Base-by-base conservation (phyloP, 2,329 filamentous ascomycete species). In the Xylariaceae sp. region DNA sequence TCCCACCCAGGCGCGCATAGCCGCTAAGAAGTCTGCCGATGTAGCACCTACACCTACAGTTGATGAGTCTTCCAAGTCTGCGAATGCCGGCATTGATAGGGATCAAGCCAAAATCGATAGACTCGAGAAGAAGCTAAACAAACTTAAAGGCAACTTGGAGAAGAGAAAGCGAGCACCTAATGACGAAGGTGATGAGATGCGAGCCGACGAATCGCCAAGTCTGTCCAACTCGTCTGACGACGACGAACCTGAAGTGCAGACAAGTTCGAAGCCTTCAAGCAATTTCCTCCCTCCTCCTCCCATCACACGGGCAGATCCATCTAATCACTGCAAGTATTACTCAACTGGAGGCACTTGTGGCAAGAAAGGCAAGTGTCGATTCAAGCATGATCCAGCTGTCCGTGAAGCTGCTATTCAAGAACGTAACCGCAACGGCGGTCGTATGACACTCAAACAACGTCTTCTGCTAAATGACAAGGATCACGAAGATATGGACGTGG, bases 351-450 rank as follows among this genome's bases (percentile, higher is more conserved):
- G 85, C 61, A 85, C 79, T 59, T 88, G 85, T 74, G 85, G 85
- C 55, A 88, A 88, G 80, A 87, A 87, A 81, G 83, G 84, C 83
- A 88, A 88, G 84, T 88, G 85, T 77, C 85, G 85, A 75, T 88
- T 88, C 74, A 83, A 87, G 64, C 85, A 88, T 72, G 85, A 88
- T 70, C 79, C 81, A 15, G 80, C 82, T 63, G 81, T 86, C 59
- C 80, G 85, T 65, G 83, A 85, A 67, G 82, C 82, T 64, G 85
- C 85, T 59, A 77, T 88, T 53, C 81, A 80, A 68, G 85, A 87
- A 70, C 81, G 84, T 60, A 84, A 85, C 67, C 78, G 80, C 67
- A 88, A 88, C 66, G 83, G 85, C 61, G 85, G 85, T 51, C 82
- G 82, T 54, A 80, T 87, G 73, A 88, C 85, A 3, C 80, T 88